Conservation (phyloP, 768 basidiomycete species). For the Suillus occidentalis region DNA sequence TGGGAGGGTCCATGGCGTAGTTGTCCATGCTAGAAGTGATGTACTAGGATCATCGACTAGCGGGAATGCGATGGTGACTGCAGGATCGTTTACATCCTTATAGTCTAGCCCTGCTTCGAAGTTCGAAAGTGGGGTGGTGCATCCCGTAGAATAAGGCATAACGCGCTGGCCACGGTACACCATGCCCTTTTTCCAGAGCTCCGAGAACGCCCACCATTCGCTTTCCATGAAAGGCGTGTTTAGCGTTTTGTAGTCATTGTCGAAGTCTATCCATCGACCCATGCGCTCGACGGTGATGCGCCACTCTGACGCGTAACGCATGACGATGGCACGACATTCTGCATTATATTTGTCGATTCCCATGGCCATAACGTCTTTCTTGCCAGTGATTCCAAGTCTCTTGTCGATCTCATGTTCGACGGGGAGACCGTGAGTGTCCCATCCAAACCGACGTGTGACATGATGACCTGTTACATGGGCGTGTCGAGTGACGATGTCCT, state of each 20-base stretch:
- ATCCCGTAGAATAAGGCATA: slow-evolving; percentile 98
- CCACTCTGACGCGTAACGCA: slow-evolving; percentile 97
- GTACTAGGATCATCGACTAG: slow-evolving; percentile 92
- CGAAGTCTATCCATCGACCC: slow-evolving; percentile 99
- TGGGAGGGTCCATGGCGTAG: slow-evolving; percentile 97
- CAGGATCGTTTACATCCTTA: slow-evolving; percentile 91
- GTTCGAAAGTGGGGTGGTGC: slow-evolving; percentile 94
- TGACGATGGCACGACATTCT: slow-evolving; percentile 94
- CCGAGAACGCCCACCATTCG: slow-evolving; percentile 98
- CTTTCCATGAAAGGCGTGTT: slow-evolving; percentile 95
- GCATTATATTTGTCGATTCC: slow-evolving; percentile 98
- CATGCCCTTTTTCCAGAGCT: slow-evolving; percentile 88
- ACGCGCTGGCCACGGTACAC: slow-evolving; percentile 93
- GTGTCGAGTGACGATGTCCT: slow-evolving; percentile 98
- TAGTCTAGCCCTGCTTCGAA: slow-evolving; percentile 95
- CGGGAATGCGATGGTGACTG: slow-evolving; percentile 91
- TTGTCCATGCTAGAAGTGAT: slow-evolving; percentile 94
- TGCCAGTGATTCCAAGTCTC: slow-evolving; percentile 86
- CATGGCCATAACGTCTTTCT: slow-evolving; percentile 91
- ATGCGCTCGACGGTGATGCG: slow-evolving; percentile 92
- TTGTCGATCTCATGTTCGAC: slow-evolving; percentile 99
- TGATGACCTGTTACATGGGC: slow-evolving; percentile 92
- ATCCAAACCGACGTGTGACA: slow-evolving; percentile 92
- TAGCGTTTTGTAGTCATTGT: slow-evolving; percentile 98
- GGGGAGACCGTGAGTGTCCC: slow-evolving; percentile 98